Percentiles rank a stretch among this genome's conserved stretches.
Evolutionary conservation across 148 eudicot genomes (phyloP).

Genomic region (Mesembryanthemum crystallinum): DNA sequence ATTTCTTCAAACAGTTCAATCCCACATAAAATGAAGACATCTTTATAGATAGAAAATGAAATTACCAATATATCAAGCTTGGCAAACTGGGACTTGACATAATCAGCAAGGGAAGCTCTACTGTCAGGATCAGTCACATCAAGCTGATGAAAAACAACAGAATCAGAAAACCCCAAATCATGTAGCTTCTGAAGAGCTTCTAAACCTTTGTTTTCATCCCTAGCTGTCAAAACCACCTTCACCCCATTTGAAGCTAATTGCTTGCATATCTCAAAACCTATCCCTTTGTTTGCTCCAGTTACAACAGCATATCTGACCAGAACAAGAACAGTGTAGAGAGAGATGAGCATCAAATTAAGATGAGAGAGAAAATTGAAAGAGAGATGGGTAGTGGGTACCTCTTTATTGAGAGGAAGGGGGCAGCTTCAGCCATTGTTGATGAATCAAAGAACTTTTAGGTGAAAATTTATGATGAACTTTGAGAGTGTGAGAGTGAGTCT

Average conservation of each 20-base stretch:
- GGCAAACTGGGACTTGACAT: constrained; percentile 34
- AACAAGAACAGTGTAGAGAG: background rate
- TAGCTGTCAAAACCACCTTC: constrained; percentile 37
- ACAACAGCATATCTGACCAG: constrained; percentile 40
- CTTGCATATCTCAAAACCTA: constrained; percentile 43
- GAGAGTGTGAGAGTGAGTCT: background rate
- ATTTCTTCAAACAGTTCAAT: too few relatives aligned
- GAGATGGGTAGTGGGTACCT: background rate
- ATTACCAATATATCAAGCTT: constrained; percentile 52
- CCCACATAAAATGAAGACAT: too few relatives aligned
- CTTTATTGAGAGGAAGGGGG: background rate
- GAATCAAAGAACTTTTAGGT: background rate
- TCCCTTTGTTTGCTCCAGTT: constrained; percentile 55
- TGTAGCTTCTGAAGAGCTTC: constrained; percentile 40
- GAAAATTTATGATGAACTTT: background rate
- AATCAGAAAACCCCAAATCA: constrained; percentile 5
- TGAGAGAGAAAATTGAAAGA: background rate
- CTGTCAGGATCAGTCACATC: constrained; percentile 34
- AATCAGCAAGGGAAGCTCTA: constrained; percentile 33
- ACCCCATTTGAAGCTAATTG: constrained; percentile 47
- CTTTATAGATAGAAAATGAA: too few relatives aligned
- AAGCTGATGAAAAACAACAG: constrained; percentile 38
- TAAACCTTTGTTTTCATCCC: constrained; percentile 44
- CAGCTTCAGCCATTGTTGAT: background rate
- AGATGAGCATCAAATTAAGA: too few relatives aligned